Conservation (phyloP, 768 basidiomycete species). For the Tylopilus subfusipes region DNA sequence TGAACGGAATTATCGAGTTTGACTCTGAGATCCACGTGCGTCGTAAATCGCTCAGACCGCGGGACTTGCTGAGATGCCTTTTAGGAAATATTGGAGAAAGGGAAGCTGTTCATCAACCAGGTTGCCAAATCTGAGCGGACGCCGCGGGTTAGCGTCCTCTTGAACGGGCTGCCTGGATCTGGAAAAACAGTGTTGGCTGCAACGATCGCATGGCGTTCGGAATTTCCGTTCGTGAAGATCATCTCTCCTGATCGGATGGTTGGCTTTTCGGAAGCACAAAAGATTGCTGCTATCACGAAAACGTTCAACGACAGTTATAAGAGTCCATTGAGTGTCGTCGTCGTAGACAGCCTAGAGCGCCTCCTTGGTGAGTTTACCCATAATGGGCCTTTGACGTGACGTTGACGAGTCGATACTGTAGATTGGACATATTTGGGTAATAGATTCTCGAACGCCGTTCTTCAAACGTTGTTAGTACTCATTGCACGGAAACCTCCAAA, state of each 20-base stretch:
- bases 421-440: conserved; percentile 98
- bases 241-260: conserved; percentile 97
- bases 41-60: conserved; percentile 1
- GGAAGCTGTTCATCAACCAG: conserved; percentile 88
- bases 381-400: background rate
- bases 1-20: conserved; percentile 95
- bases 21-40: conserved; percentile 67
- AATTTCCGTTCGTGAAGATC: conserved; percentile 97
- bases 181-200: conserved; percentile 96
- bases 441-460: conserved; percentile 91
- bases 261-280: conserved; percentile 88
- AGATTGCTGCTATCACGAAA: conserved; percentile 88
- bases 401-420: conserved; percentile 28
- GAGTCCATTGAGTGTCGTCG: conserved; percentile 93
- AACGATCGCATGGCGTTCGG: conserved; percentile 88
- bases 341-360: conserved; percentile 92
- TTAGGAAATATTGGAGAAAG: conserved; percentile 83
- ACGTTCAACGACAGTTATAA: conserved; percentile 95
- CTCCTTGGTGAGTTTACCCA: conserved; percentile 65
- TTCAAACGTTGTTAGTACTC: conserved; percentile 87
- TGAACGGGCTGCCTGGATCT: conserved; percentile 86
- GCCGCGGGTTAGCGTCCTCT: conserved; percentile 83
- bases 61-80: conserved; percentile 3
- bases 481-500: conserved; percentile 90
- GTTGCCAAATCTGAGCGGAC: conserved; percentile 88